Conservation (phyloP, 305 asterid species). For the Petunia hybrid region DNA sequence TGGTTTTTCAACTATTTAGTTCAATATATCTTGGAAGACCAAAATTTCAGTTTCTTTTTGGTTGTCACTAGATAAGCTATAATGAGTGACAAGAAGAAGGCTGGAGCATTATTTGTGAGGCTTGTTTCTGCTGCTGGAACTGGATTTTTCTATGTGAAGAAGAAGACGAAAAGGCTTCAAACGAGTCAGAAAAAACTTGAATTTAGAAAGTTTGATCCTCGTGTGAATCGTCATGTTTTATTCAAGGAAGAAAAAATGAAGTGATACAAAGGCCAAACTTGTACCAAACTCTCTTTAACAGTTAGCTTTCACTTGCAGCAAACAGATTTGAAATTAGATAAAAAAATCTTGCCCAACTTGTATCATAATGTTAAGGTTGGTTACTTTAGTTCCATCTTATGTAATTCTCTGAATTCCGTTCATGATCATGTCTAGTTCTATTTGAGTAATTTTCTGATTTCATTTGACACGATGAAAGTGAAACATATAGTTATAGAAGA, state of each 20-base stretch:
- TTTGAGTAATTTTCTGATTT: no score
- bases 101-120: constrained; percentile 60
- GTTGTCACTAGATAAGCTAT: neutral
- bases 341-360: neutral
- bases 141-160: constrained; percentile 77
- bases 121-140: constrained; percentile 84
- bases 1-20: neutral
- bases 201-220: constrained; percentile 79
- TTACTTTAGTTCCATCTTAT: neutral
- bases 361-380: neutral
- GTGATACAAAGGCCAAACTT: constrained; percentile 35
- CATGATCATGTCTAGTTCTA: neutral
- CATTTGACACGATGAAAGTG: neutral
- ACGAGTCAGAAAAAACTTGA: constrained; percentile 63
- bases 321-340: neutral
- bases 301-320: neutral
- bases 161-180: constrained; percentile 72
- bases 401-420: neutral
- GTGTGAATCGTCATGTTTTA: constrained; percentile 72
- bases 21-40: neutral
- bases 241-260: constrained; percentile 82
- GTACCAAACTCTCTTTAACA: neutral
- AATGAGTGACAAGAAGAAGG: constrained; percentile 83
- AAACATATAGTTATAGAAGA: neutral
- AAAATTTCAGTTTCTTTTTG: neutral